phyloP scores from a whole-genome alignment of 768 basidiomycete species.

The Kwoniella bestiolae region DNA sequence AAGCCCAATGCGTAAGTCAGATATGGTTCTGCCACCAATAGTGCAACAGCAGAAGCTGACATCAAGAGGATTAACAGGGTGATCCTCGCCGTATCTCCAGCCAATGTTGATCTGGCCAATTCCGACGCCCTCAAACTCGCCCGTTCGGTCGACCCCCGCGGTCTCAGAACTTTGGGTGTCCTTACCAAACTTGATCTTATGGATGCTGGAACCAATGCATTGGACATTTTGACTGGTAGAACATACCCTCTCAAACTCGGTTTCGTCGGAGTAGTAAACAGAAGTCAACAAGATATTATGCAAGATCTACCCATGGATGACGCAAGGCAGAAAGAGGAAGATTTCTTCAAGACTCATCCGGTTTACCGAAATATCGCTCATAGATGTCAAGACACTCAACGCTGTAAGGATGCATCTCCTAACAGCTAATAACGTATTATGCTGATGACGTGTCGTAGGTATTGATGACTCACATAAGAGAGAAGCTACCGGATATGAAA shows the following conservation, averaged over 20 bases:
- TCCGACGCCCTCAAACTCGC: conserved; percentile 97
- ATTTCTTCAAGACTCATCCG: conserved; percentile 87
- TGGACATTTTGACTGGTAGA: conserved; percentile 93
- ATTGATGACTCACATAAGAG: conserved; percentile 94
- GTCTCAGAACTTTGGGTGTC: conserved; percentile 93
- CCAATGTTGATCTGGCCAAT: conserved; percentile 98
- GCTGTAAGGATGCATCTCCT: conserved; percentile 65
- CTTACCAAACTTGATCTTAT: conserved; percentile 97
- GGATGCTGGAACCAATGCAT: conserved; percentile 98
- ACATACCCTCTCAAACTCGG: conserved; percentile 98
- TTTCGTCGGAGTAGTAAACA: conserved; percentile 96
- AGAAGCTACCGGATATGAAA: conserved; percentile 99
- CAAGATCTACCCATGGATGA: conserved; percentile 81
- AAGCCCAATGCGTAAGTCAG: conserved; percentile 84
- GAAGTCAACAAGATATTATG: conserved; percentile 97
- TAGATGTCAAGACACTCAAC: conserved; percentile 89
- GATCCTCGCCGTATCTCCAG: conserved; percentile 93
- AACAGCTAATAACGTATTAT: background rate
- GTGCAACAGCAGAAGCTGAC: too few species aligned
- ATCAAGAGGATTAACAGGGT: conserved; percentile 64
- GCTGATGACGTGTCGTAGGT: conserved; percentile 64
- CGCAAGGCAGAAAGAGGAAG: conserved; percentile 79
- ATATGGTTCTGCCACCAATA: background rate
- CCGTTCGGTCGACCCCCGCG: conserved; percentile 91
- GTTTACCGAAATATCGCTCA: conserved; percentile 95